Percentiles rank a stretch among this genome's conserved stretches.
phyloP scores from a whole-genome alignment of 2,329 filamentous ascomycete species.

The Aspergillus oerlinghausenensis region DNA sequence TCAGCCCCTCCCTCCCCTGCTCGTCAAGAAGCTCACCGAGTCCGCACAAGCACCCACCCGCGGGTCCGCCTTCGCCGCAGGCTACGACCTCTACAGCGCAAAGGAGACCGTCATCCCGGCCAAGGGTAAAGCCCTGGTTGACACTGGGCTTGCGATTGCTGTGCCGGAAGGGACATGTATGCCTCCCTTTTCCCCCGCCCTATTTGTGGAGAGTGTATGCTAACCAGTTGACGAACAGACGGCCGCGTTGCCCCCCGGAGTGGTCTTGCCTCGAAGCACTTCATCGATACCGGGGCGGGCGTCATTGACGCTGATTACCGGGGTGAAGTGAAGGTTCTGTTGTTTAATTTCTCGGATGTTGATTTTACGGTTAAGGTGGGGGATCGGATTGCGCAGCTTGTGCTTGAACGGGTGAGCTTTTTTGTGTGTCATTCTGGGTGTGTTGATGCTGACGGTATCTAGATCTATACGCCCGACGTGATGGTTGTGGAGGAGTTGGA shows the following conservation, averaged over 20 bases:
- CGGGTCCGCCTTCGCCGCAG: slow-evolving; percentile 83
- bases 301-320: slow-evolving; percentile 98
- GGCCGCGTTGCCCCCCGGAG: slow-evolving; percentile 85
- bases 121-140: slow-evolving; percentile 77
- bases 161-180: slow-evolving; percentile 85
- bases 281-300: slow-evolving; percentile 91
- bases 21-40: slow-evolving; percentile 82
- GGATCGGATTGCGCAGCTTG: slow-evolving; percentile 87
- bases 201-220: not conserved
- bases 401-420: slow-evolving; percentile 68
- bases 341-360: slow-evolving; percentile 83
- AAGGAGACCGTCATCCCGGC: slow-evolving; percentile 71
- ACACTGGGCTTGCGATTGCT: slow-evolving; percentile 87
- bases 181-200: slow-evolving; percentile 26
- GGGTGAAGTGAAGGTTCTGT: slow-evolving; percentile 85
- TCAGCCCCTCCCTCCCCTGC: slow-evolving; percentile 56
- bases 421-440: not conserved
- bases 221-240: slow-evolving; percentile 48
- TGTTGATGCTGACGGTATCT: not conserved
- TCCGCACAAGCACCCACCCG: slow-evolving; percentile 80
- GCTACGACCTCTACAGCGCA: slow-evolving; percentile 86
- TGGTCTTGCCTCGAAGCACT: slow-evolving; percentile 88
- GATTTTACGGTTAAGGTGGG: slow-evolving; percentile 81
- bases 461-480: slow-evolving; percentile 89
- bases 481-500: slow-evolving; percentile 83